These are phyloP conservation scores for Fraxinus xanthoxyloides DNA, from an alignment of 305 asterid species.

Conservation along the genomic window DNA sequence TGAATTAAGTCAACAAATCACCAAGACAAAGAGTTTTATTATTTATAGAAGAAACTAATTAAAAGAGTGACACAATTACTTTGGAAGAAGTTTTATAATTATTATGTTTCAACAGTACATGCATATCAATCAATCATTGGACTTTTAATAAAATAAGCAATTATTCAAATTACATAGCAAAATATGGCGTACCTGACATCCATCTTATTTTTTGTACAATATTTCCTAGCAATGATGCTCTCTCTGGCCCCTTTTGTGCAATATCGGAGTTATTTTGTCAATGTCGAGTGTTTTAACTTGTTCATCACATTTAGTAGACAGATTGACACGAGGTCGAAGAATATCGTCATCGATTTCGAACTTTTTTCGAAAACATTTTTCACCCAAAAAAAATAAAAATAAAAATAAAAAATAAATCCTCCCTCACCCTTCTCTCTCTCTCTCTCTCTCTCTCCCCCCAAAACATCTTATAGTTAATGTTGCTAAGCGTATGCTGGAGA, in stretches of 20 bases:
- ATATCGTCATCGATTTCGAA: background rate
- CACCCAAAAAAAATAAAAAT: too few relatives aligned
- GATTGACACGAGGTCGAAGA: background rate
- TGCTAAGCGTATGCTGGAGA: background rate
- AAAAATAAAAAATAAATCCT: too few relatives aligned
- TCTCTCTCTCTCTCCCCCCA: background rate
- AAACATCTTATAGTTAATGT: background rate
- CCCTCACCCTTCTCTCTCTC: background rate
- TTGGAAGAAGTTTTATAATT: background rate
- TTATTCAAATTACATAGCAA: too few relatives aligned
- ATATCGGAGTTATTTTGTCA: background rate
- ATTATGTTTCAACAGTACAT: background rate
- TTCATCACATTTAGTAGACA: background rate
- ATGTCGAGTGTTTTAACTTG: background rate
- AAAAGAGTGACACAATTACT: background rate
- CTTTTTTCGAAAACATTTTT: too few relatives aligned
- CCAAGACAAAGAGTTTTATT: background rate
- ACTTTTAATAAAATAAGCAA: background rate
- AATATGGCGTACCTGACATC: background rate
- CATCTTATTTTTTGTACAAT: background rate
- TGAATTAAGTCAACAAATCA: background rate
- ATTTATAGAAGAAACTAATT: too few relatives aligned
- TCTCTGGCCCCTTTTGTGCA: background rate
- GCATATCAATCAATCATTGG: background rate
- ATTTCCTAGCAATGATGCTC: background rate